A percentile compares a stretch with the other conserved stretches of the same genome.
Evolutionary conservation across 345 rosid genomes (phyloP).

Genomic region (Populus deltoides): DNA sequence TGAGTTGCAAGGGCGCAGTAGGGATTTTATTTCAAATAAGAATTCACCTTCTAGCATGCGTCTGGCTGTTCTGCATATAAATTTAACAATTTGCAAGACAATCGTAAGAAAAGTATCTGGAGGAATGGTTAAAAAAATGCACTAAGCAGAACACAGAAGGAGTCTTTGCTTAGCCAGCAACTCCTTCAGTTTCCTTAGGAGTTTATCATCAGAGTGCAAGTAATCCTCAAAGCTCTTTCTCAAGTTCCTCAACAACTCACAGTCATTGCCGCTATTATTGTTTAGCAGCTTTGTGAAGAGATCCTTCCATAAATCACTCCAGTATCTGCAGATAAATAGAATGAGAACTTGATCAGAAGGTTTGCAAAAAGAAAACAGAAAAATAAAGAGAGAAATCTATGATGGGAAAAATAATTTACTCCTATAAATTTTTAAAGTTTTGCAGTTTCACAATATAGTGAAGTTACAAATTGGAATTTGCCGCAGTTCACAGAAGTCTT

Average conservation of each 20-base stretch:
- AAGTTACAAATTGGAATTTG: neutral
- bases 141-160: constrained; percentile 60
- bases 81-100: neutral
- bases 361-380: neutral
- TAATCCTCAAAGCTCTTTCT: constrained; percentile 63
- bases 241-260: constrained; percentile 45
- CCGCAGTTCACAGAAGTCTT: neutral
- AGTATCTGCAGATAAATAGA: constrained; percentile 50
- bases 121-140: neutral
- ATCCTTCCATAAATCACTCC: constrained; percentile 78
- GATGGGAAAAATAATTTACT: neutral
- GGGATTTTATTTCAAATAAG: neutral
- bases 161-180: constrained; percentile 65
- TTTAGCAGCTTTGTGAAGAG: constrained; percentile 71
- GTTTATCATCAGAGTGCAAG: constrained; percentile 50
- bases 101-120: too few species aligned
- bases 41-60: neutral
- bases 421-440: neutral
- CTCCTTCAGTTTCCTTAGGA: constrained; percentile 65
- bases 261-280: constrained; percentile 36
- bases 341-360: neutral
- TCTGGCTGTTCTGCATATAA: neutral
- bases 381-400: neutral
- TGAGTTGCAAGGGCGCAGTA: neutral
- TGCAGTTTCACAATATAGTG: neutral